Conservation (phyloP, 768 basidiomycete genomes). For the Boletus patriciae region DNA sequence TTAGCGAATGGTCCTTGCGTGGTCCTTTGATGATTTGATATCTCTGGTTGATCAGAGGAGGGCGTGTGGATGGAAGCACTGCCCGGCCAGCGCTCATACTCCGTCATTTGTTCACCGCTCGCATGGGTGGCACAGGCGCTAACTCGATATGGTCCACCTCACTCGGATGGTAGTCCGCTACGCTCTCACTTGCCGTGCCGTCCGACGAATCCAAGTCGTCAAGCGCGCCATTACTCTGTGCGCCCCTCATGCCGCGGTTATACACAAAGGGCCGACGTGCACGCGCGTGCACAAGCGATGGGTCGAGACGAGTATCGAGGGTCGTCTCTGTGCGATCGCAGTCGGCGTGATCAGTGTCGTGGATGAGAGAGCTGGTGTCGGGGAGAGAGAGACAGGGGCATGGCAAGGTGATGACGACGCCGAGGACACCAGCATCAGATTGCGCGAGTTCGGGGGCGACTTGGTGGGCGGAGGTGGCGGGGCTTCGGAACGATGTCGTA, state of each 20-base stretch:
- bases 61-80: too few species aligned
- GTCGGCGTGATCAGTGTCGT: constrained; percentile 45
- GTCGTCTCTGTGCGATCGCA: constrained; percentile 43
- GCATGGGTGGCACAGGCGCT: constrained; percentile 18
- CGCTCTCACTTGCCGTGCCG: constrained; percentile 19
- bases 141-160: constrained; percentile 37
- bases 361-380: constrained; percentile 34
- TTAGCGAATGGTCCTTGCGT: too few species aligned
- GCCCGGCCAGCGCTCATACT: constrained; percentile 28
- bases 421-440: constrained; percentile 57
- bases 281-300: constrained; percentile 32
- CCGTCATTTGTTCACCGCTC: constrained; percentile 39
- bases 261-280: constrained; percentile 41
- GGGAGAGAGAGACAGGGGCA: constrained; percentile 30
- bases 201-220: constrained; percentile 74
- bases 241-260: constrained; percentile 39
- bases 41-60: too few species aligned
- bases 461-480: constrained; percentile 23
- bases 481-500: constrained; percentile 16
- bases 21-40: too few species aligned
- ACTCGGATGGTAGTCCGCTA: constrained; percentile 20
- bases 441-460: constrained; percentile 42
- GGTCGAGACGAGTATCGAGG: constrained; percentile 39
- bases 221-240: constrained; percentile 60
- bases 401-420: constrained; percentile 58